These are phyloP conservation scores for Clarireedia homoeocarpa DNA, from an alignment of 2,329 filamentous ascomycete genomes.

Conservation along the genomic window DNA sequence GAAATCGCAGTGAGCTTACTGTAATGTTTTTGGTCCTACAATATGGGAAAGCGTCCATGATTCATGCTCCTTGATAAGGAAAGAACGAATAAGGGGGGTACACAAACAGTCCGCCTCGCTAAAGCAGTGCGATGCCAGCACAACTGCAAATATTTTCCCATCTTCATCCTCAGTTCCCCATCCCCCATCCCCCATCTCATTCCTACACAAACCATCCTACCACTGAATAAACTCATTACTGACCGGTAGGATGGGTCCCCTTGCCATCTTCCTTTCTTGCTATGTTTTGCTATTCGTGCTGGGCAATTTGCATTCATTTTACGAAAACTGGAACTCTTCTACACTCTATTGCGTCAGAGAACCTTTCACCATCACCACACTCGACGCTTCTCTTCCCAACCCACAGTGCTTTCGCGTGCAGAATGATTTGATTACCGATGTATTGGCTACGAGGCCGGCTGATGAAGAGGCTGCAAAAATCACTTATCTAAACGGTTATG, in stretches of 20 bases:
- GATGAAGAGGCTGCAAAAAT: slow-evolving; percentile 23
- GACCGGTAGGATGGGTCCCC: slow-evolving; percentile 2
- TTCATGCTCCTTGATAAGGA: neutral
- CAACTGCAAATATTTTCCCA: neutral
- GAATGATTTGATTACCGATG: slow-evolving; percentile 42
- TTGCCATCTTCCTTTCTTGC: slow-evolving; percentile 2
- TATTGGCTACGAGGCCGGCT: slow-evolving; percentile 33
- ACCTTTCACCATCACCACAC: slow-evolving; percentile 35
- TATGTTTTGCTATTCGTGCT: slow-evolving; percentile 5
- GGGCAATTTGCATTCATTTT: slow-evolving; percentile 1
- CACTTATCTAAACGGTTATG: slow-evolving; percentile 40
- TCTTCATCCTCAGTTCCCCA: neutral
- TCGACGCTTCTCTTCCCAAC: slow-evolving; percentile 30
- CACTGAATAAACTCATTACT: neutral
- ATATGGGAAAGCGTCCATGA: no score
- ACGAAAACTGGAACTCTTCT: slow-evolving; percentile 7
- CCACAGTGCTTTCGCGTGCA: slow-evolving; percentile 50
- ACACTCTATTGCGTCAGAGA: slow-evolving; percentile 21
- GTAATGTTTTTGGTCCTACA: no score
- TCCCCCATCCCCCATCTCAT: neutral
- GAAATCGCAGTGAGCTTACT: neutral
- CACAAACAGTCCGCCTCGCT: neutral
- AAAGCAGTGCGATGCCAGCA: neutral
- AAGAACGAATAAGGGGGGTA: neutral
- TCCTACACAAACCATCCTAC: neutral